A percentile compares a stretch with the other conserved stretches of the same genome.
These are phyloP conservation scores for Hymenoscyphus infarciens DNA, from an alignment of 2,329 filamentous ascomycete species.

Conservation along the genomic window DNA sequence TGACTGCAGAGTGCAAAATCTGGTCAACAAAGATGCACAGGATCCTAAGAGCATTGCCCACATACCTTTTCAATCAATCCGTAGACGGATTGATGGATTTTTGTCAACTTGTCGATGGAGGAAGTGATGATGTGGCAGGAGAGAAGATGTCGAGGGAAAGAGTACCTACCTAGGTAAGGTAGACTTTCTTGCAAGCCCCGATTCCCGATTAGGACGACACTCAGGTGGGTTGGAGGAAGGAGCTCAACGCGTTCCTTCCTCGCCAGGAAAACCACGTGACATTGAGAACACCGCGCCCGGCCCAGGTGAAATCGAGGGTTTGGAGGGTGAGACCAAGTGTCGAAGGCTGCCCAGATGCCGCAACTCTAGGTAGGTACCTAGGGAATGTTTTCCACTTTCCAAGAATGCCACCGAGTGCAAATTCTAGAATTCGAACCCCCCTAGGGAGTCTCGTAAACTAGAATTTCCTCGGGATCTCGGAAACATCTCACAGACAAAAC, in stretches of 20 bases:
- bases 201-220: background rate
- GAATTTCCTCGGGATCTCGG: no score
- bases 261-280: background rate
- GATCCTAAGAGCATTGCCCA: no score
- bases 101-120: background rate
- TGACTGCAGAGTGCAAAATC: background rate
- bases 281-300: no score
- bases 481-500: no score
- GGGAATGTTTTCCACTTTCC: background rate
- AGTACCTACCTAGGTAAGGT: background rate
- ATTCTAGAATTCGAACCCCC: no score
- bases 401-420: background rate
- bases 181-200: background rate
- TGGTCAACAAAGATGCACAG: no score
- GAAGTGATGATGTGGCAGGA: background rate
- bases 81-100: background rate
- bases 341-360: no score
- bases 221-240: background rate
- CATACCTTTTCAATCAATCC: background rate
- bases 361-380: background rate
- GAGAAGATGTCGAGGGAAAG: background rate
- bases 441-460: no score
- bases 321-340: no score
- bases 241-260: slow-evolving; percentile 4
- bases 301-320: no score